Percentiles rank a stretch among this genome's conserved stretches.
phyloP scores from a whole-genome alignment of 371 early-diverging fungal species.

The Haplosporangium sp. region DNA sequence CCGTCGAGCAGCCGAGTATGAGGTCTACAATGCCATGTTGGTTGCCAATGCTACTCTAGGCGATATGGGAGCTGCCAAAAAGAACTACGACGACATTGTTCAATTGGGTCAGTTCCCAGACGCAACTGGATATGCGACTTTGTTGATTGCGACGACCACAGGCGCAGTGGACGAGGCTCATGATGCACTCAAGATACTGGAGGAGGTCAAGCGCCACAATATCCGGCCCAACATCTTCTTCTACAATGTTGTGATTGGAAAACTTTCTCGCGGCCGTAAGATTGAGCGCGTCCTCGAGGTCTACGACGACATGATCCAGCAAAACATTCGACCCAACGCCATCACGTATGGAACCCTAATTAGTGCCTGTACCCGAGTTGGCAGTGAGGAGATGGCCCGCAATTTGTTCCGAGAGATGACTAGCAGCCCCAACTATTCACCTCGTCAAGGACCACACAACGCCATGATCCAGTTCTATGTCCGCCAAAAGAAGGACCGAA shows the following conservation, averaged over 20 bases:
- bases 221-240: conserved; percentile 69
- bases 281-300: conserved; percentile 61
- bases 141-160: conserved; percentile 57
- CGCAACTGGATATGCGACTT: conserved; percentile 35
- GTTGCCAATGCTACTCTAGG: conserved; percentile 62
- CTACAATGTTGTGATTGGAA: conserved; percentile 72
- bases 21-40: conserved; percentile 64
- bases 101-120: conserved; percentile 40
- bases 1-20: conserved; percentile 43
- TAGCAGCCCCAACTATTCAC: conserved; percentile 59
- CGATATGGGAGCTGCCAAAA: conserved; percentile 57
- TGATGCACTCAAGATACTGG: conserved; percentile 65
- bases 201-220: conserved; percentile 64
- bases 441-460: conserved; percentile 70
- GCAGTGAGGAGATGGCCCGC: conserved; percentile 63
- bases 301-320: conserved; percentile 66
- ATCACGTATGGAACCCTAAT: conserved; percentile 72
- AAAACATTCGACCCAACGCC: conserved; percentile 62
- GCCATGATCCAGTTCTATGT: conserved; percentile 74
- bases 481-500: conserved; percentile 65
- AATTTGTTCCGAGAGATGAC: conserved; percentile 66
- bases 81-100: conserved; percentile 63
- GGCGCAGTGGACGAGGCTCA: conserved; percentile 65
- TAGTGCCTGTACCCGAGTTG: conserved; percentile 67
- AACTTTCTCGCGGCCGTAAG: conserved; percentile 68